These are phyloP conservation scores for Aspergillus wentii DNA, from an alignment of 495 filamentous ascomycete species.

Conservation along the genomic window DNA sequence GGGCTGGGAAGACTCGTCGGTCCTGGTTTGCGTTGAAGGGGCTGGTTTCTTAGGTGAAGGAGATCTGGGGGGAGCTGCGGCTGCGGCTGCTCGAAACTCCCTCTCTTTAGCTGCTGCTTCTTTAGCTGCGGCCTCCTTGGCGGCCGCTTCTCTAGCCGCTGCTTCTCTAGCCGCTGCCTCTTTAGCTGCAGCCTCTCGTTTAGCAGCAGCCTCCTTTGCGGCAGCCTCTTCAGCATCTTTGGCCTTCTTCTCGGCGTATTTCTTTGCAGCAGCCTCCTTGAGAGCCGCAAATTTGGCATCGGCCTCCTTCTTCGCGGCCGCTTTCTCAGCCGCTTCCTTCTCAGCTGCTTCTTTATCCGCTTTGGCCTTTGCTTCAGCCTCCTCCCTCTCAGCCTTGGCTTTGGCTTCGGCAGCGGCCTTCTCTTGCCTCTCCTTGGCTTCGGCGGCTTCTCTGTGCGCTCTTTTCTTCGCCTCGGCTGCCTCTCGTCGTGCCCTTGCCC, in stretches of 20 bases:
- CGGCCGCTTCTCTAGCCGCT: slow-evolving; percentile 17
- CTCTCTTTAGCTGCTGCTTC: slow-evolving; percentile 22
- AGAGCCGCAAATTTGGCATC: slow-evolving; percentile 41
- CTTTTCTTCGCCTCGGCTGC: slow-evolving; percentile 22
- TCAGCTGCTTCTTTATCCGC: slow-evolving; percentile 38
- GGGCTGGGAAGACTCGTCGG: slow-evolving; percentile 72
- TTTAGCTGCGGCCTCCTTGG: slow-evolving; percentile 24
- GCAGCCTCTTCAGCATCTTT: slow-evolving; percentile 29
- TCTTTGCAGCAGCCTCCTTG: slow-evolving; percentile 40
- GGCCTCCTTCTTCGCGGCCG: slow-evolving; percentile 41
- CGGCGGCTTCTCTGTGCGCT: slow-evolving; percentile 25
- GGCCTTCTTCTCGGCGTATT: slow-evolving; percentile 45
- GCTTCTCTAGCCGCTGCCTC: slow-evolving; percentile 23
- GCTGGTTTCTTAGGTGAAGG: slow-evolving; percentile 54
- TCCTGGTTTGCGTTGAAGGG: slow-evolving; percentile 56
- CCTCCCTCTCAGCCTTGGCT: slow-evolving; percentile 33
- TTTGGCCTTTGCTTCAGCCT: slow-evolving; percentile 35
- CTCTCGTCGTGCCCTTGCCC: slow-evolving; percentile 18
- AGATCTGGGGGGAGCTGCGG: slow-evolving; percentile 34
- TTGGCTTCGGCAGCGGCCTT: slow-evolving; percentile 27
- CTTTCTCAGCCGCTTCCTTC: slow-evolving; percentile 41
- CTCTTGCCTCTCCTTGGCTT: slow-evolving; percentile 24
- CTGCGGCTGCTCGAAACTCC: slow-evolving; percentile 21
- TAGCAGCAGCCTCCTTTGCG: slow-evolving; percentile 21
- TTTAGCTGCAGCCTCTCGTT: slow-evolving; percentile 13